phyloP scores from a whole-genome alignment of 2,329 filamentous ascomycete genomes.

The Neocucurbitaria cava region DNA sequence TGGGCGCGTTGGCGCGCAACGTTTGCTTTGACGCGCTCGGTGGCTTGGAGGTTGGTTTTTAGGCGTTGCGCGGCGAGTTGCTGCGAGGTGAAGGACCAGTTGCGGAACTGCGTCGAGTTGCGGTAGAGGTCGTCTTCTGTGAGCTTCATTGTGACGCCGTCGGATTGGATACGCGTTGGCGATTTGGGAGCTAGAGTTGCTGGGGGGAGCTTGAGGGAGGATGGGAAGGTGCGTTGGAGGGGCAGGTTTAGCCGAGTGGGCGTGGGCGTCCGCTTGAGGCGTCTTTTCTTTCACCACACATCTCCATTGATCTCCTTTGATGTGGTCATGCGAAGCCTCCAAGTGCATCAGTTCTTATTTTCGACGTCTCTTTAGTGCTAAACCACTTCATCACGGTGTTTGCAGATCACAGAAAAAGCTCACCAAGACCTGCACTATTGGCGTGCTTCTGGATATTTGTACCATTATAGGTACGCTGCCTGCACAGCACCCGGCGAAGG shows the following conservation, averaged over 20 bases:
- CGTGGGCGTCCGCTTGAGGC: background rate
- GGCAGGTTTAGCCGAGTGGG: conserved; percentile 28
- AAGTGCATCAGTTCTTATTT: too few species aligned
- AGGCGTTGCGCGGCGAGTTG: conserved; percentile 74
- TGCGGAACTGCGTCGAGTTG: conserved; percentile 84
- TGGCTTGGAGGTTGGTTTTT: conserved; percentile 80
- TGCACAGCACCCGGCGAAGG: background rate
- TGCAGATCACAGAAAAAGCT: background rate
- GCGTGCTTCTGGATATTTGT: background rate
- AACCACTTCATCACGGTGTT: background rate
- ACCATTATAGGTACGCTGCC: background rate
- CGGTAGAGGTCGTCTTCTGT: conserved; percentile 92
- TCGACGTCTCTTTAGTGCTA: background rate
- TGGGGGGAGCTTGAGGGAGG: conserved; percentile 3
- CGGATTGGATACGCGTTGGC: background rate
- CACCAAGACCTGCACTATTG: background rate
- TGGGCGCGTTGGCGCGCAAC: conserved; percentile 58
- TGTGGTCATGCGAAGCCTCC: too few species aligned
- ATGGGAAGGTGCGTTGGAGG: conserved; percentile 3
- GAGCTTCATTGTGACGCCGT: conserved; percentile 60
- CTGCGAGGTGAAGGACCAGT: conserved; percentile 88
- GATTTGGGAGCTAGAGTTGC: background rate
- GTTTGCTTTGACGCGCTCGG: conserved; percentile 69
- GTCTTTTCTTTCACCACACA: background rate
- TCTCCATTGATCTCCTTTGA: background rate